Conservation (phyloP, 2,329 filamentous ascomycete species). For the Alternaria ventricosa region DNA sequence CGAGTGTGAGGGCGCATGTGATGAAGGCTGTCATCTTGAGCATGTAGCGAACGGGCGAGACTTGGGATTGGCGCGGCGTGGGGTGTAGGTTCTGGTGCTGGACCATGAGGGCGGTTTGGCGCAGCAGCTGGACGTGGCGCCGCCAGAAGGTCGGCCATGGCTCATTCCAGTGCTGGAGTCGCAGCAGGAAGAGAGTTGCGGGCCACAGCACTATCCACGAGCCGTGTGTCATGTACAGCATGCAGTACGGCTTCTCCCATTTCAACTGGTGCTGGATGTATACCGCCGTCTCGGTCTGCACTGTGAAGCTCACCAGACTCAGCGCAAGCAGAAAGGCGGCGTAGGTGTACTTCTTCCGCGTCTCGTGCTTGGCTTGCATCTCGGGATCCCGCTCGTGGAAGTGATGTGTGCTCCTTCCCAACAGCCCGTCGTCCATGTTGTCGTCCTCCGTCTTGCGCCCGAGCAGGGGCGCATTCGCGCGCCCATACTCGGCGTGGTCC, state of each 20-base stretch:
- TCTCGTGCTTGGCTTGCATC: constrained; percentile 67
- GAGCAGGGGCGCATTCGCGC: constrained; percentile 62
- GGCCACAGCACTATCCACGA: constrained; percentile 94
- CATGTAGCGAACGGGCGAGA: constrained; percentile 74
- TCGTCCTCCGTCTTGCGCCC: constrained; percentile 48
- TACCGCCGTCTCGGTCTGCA: constrained; percentile 94
- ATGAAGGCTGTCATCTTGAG: constrained; percentile 79
- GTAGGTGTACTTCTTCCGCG: constrained; percentile 83
- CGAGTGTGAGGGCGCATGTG: constrained; percentile 85
- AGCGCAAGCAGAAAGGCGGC: constrained; percentile 83
- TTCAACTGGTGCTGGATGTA: constrained; percentile 91
- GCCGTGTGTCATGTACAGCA: constrained; percentile 97
- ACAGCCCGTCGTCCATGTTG: constrained; percentile 47
- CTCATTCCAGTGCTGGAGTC: constrained; percentile 76
- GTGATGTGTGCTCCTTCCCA: constrained; percentile 62
- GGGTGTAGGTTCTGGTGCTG: constrained; percentile 77
- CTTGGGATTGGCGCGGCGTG: constrained; percentile 53
- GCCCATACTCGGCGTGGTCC: constrained; percentile 47
- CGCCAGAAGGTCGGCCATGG: constrained; percentile 90
- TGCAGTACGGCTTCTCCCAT: constrained; percentile 99
- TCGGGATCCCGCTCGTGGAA: constrained; percentile 82
- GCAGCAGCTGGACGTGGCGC: constrained; percentile 67
- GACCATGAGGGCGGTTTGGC: constrained; percentile 82
- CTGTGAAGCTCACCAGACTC: constrained; percentile 84
- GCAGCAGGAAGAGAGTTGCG: constrained; percentile 77